Evolutionary conservation across 2,329 filamentous ascomycete species (phyloP).

Genomic region (Fusarium chlamydosporum): DNA sequence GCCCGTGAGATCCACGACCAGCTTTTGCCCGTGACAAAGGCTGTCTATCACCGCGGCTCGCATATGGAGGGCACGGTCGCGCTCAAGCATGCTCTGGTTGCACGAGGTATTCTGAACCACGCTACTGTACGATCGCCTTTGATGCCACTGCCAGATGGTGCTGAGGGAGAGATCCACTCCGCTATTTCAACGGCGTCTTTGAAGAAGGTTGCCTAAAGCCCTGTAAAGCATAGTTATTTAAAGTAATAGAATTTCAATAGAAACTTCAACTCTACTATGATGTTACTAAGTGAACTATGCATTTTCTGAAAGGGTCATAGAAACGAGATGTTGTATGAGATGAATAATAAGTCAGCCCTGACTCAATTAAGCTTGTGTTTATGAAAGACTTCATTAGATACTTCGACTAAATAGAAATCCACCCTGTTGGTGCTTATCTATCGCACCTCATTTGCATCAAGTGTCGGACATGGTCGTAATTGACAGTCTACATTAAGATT

Average conservation of each 20-base stretch:
- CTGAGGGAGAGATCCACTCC: constrained; percentile 22
- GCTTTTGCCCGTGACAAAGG: constrained; percentile 65
- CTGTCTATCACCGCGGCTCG: constrained; percentile 68
- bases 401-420: too few species aligned
- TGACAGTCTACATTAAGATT: too few species aligned
- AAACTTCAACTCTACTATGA: neutral
- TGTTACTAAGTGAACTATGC: too few species aligned
- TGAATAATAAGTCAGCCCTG: too few species aligned
- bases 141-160: constrained; percentile 50
- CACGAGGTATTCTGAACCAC: constrained; percentile 63
- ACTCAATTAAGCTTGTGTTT: too few species aligned
- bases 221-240: neutral
- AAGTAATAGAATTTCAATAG: neutral
- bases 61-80: constrained; percentile 69
- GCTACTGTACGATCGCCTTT: constrained; percentile 64
- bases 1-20: constrained; percentile 65
- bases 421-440: too few species aligned
- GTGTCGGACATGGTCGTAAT: too few species aligned
- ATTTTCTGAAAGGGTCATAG: too few species aligned
- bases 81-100: constrained; percentile 66
- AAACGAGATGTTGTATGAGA: too few species aligned
- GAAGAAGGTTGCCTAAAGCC: constrained; percentile 10
- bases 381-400: too few species aligned
- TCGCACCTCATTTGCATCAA: too few species aligned
- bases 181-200: constrained; percentile 25